These are phyloP conservation scores for Canavalia gladiata DNA, from an alignment of 306 rosid genomes.

Conservation along the genomic window DNA sequence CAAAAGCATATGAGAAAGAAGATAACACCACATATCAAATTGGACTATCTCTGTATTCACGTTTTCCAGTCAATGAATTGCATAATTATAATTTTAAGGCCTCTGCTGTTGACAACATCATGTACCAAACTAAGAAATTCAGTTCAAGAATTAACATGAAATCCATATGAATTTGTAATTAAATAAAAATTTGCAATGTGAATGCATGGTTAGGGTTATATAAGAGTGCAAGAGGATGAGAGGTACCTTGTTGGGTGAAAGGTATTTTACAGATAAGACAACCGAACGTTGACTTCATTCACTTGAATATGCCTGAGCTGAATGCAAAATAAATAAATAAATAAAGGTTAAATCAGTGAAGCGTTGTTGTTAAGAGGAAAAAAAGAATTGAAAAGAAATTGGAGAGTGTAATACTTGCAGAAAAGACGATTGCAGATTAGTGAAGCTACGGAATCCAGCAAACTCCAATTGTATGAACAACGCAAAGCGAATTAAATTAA, in stretches of 20 bases:
- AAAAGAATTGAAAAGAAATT: not conserved
- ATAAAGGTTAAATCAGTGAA: not conserved
- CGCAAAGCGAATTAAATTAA: not conserved
- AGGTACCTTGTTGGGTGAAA: slow-evolving; percentile 77
- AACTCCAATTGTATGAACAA: slow-evolving; percentile 65
- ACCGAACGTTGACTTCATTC: slow-evolving; percentile 74
- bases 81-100: not conserved
- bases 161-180: not conserved
- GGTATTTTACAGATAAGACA: slow-evolving; percentile 96
- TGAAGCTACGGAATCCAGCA: slow-evolving; percentile 67
- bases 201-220: slow-evolving; percentile 11
- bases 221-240: not conserved
- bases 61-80: not conserved
- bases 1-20: no score
- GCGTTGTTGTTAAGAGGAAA: not conserved
- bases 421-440: slow-evolving; percentile 89
- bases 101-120: no score
- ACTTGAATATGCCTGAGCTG: slow-evolving; percentile 75
- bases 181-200: not conserved
- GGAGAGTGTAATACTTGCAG: slow-evolving; percentile 70
- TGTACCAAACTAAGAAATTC: not conserved
- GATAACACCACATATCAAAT: no score
- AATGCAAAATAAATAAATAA: slow-evolving; percentile 9
- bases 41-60: not conserved
- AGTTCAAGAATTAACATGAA: not conserved